Conservation (phyloP, 1,284 basidiomycete species). For the Trametes sp. region DNA sequence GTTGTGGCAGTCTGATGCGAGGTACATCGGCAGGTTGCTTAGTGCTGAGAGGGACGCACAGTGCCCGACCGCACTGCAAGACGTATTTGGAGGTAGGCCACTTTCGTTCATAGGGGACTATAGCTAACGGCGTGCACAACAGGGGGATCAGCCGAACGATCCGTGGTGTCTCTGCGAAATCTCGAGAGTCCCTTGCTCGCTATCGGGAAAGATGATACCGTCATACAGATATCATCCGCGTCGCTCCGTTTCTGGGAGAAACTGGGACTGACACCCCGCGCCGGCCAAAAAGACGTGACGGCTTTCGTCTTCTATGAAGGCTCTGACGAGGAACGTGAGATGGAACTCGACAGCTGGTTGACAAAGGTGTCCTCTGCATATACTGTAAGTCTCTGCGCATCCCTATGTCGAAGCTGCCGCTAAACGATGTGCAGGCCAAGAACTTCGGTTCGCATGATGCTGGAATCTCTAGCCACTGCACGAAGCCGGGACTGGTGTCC, state of each 20-base stretch:
- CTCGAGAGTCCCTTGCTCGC: slow-evolving; percentile 65
- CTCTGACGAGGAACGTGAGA: slow-evolving; percentile 52
- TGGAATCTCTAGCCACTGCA: slow-evolving; percentile 56
- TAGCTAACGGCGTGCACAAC: neutral
- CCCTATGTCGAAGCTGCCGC: neutral
- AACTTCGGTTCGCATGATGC: slow-evolving; percentile 63
- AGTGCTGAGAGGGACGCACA: slow-evolving; percentile 37
- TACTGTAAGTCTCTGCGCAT: slow-evolving; percentile 52
- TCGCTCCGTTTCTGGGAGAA: slow-evolving; percentile 86
- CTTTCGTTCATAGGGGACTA: neutral
- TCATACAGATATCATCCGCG: slow-evolving; percentile 70
- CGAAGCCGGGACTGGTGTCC: slow-evolving; percentile 63
- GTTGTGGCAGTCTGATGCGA: slow-evolving; percentile 59
- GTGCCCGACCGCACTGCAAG: slow-evolving; percentile 40
- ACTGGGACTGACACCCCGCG: slow-evolving; percentile 73
- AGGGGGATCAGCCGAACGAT: neutral
- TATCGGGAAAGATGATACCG: slow-evolving; percentile 65
- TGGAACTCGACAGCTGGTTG: slow-evolving; percentile 65
- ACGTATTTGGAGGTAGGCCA: slow-evolving; percentile 51
- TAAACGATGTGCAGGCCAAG: slow-evolving; percentile 53
- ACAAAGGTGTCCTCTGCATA: slow-evolving; percentile 59
- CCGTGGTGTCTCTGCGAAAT: slow-evolving; percentile 38
- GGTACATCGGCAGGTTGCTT: slow-evolving; percentile 51
- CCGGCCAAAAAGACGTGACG: slow-evolving; percentile 72
- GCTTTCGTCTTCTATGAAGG: slow-evolving; percentile 77